Conservation (phyloP, 441 rosid species). For the Erodium chrysanthum region DNA sequence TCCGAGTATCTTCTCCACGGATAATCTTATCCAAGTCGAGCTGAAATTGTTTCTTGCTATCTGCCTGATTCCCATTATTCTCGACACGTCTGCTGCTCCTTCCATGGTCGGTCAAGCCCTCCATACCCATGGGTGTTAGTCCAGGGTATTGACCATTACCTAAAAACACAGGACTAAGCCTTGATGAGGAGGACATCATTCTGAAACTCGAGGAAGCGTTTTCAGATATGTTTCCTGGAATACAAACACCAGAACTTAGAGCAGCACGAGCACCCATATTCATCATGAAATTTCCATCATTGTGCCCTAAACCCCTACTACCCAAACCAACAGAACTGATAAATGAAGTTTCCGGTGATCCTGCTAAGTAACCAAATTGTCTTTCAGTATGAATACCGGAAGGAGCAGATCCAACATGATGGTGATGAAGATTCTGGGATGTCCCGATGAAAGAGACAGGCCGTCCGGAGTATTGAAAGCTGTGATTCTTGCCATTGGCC, state of each 20-base stretch:
- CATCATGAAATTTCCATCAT: conserved; percentile 44
- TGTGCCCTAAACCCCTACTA: conserved; percentile 44
- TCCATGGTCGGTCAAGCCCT: conserved; percentile 45
- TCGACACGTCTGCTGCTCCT: conserved; percentile 54
- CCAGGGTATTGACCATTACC: conserved; percentile 60
- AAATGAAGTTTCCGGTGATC: conserved; percentile 51
- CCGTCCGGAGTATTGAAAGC: conserved; percentile 32
- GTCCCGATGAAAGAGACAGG: conserved; percentile 41
- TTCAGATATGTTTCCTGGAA: conserved; percentile 44
- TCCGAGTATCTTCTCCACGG: conserved; percentile 60
- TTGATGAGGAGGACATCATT: conserved; percentile 70
- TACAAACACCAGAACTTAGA: conserved; percentile 35
- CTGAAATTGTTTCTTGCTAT: conserved; percentile 62
- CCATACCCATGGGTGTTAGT: conserved; percentile 33
- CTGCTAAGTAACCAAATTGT: conserved; percentile 67
- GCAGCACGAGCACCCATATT: conserved; percentile 40
- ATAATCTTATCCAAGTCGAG: conserved; percentile 67
- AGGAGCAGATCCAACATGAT: conserved; percentile 82
- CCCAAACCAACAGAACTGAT: conserved; percentile 37
- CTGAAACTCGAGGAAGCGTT: conserved; percentile 40
- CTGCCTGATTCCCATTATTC: conserved; percentile 48
- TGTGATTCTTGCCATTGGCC: conserved; percentile 34
- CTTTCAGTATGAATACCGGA: conserved; percentile 51
- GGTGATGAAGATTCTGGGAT: conserved; percentile 34
- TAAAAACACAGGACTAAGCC: conserved; percentile 46